These are phyloP conservation scores for Coprinellus aureogranulatus DNA, from an alignment of 768 basidiomycete genomes.

Conservation along the genomic window DNA sequence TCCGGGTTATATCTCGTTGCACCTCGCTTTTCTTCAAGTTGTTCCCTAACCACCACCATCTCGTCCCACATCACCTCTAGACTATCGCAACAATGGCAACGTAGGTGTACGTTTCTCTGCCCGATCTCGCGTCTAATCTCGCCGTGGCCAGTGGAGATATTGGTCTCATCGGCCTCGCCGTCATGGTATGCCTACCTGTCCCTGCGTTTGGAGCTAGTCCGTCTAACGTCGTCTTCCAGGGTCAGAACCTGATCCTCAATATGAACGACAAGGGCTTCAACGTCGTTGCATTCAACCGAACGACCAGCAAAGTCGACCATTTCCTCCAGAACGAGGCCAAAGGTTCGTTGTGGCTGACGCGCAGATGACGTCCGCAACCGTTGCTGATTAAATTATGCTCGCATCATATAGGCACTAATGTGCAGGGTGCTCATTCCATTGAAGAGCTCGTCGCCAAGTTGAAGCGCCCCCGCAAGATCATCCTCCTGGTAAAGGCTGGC, in stretches of 20 bases:
- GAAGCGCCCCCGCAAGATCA: constrained; percentile 93
- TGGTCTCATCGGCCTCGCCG: constrained; percentile 97
- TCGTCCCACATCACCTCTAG: constrained; percentile 34
- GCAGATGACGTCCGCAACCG: constrained; percentile 15
- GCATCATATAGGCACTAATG: constrained; percentile 72
- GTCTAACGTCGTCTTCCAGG: constrained; percentile 43
- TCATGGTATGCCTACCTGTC: constrained; percentile 70
- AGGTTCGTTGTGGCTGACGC: constrained; percentile 55
- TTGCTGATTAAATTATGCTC: too few species aligned
- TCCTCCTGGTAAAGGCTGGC: constrained; percentile 98
- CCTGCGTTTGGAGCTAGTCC: constrained; percentile 16
- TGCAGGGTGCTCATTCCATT: constrained; percentile 92
- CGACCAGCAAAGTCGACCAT: constrained; percentile 90
- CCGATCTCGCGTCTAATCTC: constrained; percentile 9
- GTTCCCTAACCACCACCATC: constrained; percentile 32
- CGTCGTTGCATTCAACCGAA: constrained; percentile 97
- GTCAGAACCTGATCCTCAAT: constrained; percentile 96
- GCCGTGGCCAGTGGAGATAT: constrained; percentile 76
- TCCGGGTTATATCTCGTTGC: constrained; percentile 1
- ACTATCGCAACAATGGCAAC: constrained; percentile 41
- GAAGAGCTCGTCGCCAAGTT: constrained; percentile 90
- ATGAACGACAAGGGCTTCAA: constrained; percentile 99
- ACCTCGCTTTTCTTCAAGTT: constrained; percentile 4
- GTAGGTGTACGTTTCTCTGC: constrained; percentile 20
- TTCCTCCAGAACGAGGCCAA: constrained; percentile 98